phyloP scores from a whole-genome alignment of 2,329 filamentous ascomycete species.

The Trichoderma gracile region DNA sequence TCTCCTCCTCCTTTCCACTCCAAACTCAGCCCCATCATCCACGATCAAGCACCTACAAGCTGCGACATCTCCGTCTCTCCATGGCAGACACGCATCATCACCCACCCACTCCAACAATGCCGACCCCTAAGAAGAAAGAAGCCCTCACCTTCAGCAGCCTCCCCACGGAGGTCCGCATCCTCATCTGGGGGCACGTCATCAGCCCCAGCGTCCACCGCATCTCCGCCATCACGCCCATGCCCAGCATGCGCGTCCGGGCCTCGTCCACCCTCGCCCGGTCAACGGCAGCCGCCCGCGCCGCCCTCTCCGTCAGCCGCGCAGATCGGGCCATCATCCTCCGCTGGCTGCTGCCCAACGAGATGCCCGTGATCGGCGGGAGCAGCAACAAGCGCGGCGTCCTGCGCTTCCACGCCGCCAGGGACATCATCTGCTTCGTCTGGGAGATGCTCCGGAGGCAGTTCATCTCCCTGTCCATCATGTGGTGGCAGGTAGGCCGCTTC shows the following conservation, averaged over 20 bases:
- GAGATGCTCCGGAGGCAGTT: not conserved
- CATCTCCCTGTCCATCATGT: not conserved
- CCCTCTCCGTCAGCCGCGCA: not conserved
- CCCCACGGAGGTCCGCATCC: not conserved
- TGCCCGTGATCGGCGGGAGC: not conserved
- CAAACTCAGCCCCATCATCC: too few relatives aligned
- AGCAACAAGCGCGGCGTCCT: not conserved
- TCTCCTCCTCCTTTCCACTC: too few relatives aligned
- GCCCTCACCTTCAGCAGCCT: not conserved
- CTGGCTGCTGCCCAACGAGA: not conserved
- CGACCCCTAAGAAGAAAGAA: rapidly evolving
- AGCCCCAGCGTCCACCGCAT: not conserved
- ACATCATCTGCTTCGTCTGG: not conserved
- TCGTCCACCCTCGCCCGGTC: not conserved
- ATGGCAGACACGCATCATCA: too few relatives aligned
- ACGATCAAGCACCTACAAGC: too few relatives aligned
- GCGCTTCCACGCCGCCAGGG: not conserved
- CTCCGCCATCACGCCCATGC: not conserved
- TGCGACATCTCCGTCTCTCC: too few relatives aligned
- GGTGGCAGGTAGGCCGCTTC: too few relatives aligned
- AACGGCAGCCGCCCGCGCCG: not conserved
- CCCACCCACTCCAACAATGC: not conserved
- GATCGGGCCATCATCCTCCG: not conserved
- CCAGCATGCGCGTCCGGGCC: too few relatives aligned
- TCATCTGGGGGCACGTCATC: not conserved